Evolutionary conservation across 441 rosid species (phyloP), one percentile per base, ranked within the genome.

Genomic region (Capsella rubella): DNA sequence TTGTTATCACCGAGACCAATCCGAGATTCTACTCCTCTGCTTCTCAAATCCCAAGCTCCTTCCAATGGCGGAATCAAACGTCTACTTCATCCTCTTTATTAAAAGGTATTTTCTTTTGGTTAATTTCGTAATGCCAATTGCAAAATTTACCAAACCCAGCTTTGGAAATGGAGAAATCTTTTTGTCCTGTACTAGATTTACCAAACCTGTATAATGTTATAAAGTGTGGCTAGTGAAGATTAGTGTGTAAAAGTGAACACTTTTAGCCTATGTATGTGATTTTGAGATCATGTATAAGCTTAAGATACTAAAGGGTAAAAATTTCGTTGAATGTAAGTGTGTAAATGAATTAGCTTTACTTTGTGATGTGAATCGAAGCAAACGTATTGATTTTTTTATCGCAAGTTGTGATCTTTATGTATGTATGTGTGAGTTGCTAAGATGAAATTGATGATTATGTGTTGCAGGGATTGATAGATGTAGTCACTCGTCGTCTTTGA

Each of bases 381-480:
- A 7, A 8, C 0, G 0, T 10, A 2, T 11, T 15, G 54, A 45
- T 47, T 29, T 45, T 15, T 5, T 46, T 11, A 50, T 32, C 11
- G 4, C 4, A 35, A 42, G 43, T 0, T 42, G 31, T 29, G 52
- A 40, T 31, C 6, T 45, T 2, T 45, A 13, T 0, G 14, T 42
- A 13, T 0, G 14, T 42, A 31, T 31, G 14, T 4, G 18, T 29
- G 14, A 56, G 29, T 12, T 14, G 25, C 14, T 69, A 34, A 34
- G 37, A 6, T 34, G 37, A 34, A 34, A 34, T 4, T 54, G 14
- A 34, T 29, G 72, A 16, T 57, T 52, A 40, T 53, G 47, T 64
- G 27, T 68, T 32, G 21, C 59, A 84, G 86, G 79, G 34, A 46
- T 64, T 9, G 56, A 81, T 72, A 78, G 56, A 65, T 85, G 82